Evolutionary conservation across 805 yeast species (phyloP).

Genomic region (Hanseniaspora hatyaiensis): DNA sequence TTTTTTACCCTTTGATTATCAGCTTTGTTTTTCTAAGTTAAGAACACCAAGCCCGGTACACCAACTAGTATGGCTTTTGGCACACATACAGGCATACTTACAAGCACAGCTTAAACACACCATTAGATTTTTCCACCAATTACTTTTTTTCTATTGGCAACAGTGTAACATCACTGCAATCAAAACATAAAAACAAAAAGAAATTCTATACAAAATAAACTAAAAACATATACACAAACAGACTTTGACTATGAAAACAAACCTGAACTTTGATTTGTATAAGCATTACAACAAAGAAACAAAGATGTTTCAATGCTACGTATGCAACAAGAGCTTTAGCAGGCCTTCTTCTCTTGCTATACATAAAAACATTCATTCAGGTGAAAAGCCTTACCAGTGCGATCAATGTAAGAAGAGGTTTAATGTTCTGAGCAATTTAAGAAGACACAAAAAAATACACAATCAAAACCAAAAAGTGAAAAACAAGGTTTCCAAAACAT

Average conservation of each 20-base stretch:
- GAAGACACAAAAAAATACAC: slow-evolving; percentile 26
- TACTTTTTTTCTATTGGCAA: too few relatives aligned
- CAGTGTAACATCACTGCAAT: too few relatives aligned
- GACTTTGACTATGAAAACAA: background rate
- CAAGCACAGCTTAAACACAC: too few relatives aligned
- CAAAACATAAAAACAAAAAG: background rate
- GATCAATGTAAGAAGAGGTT: slow-evolving; percentile 57
- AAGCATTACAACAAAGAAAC: slow-evolving; percentile 3
- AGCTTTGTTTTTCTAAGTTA: too few relatives aligned
- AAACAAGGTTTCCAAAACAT: background rate
- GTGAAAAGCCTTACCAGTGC: slow-evolving; percentile 81
- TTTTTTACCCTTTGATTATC: too few relatives aligned
- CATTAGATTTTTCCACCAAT: too few relatives aligned
- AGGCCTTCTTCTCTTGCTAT: slow-evolving; percentile 82
- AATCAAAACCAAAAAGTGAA: slow-evolving; percentile 15
- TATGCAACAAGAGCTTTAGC: slow-evolving; percentile 65
- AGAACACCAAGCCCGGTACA: too few relatives aligned
- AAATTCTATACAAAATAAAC: background rate
- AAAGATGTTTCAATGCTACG: slow-evolving; percentile 37
- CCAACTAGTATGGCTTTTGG: too few relatives aligned
- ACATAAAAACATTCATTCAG: slow-evolving; percentile 73
- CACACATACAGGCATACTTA: too few relatives aligned
- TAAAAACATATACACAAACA: too few relatives aligned
- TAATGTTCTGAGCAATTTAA: slow-evolving; percentile 27
- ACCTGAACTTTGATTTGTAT: background rate